Conservation (phyloP, 2,329 filamentous ascomycete genomes). For the Aspergillus pseudonomiae region DNA sequence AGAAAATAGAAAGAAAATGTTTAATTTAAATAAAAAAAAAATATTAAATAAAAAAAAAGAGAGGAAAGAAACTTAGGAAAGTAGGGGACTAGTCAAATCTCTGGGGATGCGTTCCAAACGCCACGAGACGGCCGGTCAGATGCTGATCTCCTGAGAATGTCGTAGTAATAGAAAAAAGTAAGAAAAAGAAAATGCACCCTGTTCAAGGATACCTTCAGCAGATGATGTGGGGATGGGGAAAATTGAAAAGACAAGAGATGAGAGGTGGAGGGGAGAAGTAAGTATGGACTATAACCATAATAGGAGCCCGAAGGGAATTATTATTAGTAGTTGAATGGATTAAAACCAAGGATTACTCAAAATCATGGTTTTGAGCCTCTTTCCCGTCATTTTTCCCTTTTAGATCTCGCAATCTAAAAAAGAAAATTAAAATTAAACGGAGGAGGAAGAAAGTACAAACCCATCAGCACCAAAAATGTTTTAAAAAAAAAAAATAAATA, state of each 20-base stretch:
- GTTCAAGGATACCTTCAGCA: conserved; percentile 6
- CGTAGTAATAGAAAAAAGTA: conserved; percentile 6
- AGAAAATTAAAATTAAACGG: neutral
- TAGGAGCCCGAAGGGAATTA: conserved; percentile 15
- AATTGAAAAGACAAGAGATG: neutral
- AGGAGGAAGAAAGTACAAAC: neutral
- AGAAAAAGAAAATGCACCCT: conserved; percentile 2
- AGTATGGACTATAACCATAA: neutral
- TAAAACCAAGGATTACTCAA: neutral
- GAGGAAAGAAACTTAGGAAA: conserved; percentile 3
- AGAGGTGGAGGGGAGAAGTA: neutral
- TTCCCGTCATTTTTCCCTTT: conserved; percentile 7
- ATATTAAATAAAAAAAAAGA: conserved; percentile 3
- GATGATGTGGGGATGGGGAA: neutral
- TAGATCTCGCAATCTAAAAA: neutral
- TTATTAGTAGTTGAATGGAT: conserved; percentile 8
- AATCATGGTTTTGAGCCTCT: conserved; percentile 31
- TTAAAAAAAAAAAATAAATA: neutral
- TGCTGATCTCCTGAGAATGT: conserved; percentile 17
- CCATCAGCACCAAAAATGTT: neutral
- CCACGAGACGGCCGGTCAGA: conserved; percentile 22
- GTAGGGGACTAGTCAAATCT: conserved; percentile 12
- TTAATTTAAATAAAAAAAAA: conserved; percentile 6
- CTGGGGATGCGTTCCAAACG: conserved; percentile 15
- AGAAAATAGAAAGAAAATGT: conserved; percentile 6